Percentiles rank a stretch among this genome's conserved stretches.
phyloP scores from a whole-genome alignment of 2,329 filamentous ascomycete species.

The Rutstroemia sp. region DNA sequence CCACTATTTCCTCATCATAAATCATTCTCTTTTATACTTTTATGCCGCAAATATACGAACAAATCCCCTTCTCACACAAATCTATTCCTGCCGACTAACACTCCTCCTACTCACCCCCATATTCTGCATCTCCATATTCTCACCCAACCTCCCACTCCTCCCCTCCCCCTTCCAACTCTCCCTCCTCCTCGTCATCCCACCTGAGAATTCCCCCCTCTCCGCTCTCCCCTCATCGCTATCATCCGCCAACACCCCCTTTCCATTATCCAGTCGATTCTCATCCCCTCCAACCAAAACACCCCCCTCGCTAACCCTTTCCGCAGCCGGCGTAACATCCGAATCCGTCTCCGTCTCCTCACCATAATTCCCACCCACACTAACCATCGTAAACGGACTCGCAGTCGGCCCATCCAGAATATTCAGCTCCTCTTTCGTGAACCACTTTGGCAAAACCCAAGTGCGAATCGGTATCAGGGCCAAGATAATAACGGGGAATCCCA shows the following conservation, averaged over 20 bases:
- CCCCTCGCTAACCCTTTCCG: constrained; percentile 10
- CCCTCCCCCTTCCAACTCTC: constrained; percentile 14
- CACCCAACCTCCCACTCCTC: constrained; percentile 13
- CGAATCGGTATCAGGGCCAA: constrained; percentile 22
- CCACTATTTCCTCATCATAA: neutral
- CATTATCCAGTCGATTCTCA: constrained; percentile 16
- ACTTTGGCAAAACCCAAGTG: constrained; percentile 34
- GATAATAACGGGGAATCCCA: constrained; percentile 57
- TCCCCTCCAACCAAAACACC: constrained; percentile 11
- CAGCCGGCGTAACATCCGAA: constrained; percentile 9
- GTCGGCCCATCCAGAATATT: constrained; percentile 55
- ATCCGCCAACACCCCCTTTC: constrained; percentile 11
- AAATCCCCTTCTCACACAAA: neutral
- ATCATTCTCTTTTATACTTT: neutral
- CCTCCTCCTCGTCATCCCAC: constrained; percentile 3
- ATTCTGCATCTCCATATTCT: constrained; percentile 14
- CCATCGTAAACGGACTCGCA: constrained; percentile 38
- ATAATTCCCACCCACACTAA: constrained; percentile 26
- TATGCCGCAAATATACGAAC: neutral
- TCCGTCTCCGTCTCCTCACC: constrained; percentile 29
- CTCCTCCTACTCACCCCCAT: constrained; percentile 20
- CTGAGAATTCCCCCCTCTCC: constrained; percentile 20
- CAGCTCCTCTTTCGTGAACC: constrained; percentile 24
- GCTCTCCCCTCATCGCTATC: constrained; percentile 17
- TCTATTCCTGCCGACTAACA: constrained; percentile 21